phyloP scores from a whole-genome alignment of 1,284 basidiomycete species.

The Sporisorium scitamineum region DNA sequence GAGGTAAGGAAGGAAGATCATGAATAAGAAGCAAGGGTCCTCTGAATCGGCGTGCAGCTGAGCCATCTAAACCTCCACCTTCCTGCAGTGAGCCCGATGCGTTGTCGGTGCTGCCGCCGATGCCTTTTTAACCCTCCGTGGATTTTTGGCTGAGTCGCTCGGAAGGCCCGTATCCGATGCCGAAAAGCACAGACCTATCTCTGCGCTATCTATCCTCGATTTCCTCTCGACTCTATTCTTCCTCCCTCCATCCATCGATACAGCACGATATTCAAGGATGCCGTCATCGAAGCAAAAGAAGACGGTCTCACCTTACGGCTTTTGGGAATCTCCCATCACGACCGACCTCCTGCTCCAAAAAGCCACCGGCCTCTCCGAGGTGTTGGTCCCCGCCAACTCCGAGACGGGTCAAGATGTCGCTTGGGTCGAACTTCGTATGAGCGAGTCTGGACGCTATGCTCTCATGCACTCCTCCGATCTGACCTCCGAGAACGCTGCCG shows the following conservation, averaged over 20 bases:
- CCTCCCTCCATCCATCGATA: not conserved
- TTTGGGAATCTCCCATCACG: slow-evolving; percentile 75
- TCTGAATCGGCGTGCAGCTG: slow-evolving; percentile 1
- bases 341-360: slow-evolving; percentile 74
- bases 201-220: not conserved
- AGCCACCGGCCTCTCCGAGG: slow-evolving; percentile 58
- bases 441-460: slow-evolving; percentile 75
- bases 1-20: not conserved
- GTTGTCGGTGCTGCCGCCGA: not conserved
- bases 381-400: slow-evolving; percentile 32
- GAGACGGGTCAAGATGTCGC: slow-evolving; percentile 71
- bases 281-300: slow-evolving; percentile 17
- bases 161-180: slow-evolving; percentile 7
- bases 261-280: slow-evolving; percentile 6
- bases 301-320: slow-evolving; percentile 58
- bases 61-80: slow-evolving; percentile 22
- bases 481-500: slow-evolving; percentile 21
- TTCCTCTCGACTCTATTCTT: slow-evolving; percentile 1
- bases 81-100: slow-evolving; percentile 3
- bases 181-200: slow-evolving; percentile 25
- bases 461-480: slow-evolving; percentile 72
- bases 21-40: slow-evolving; percentile 1
- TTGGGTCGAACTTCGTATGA: slow-evolving; percentile 76
- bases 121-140: not conserved
- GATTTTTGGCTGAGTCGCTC: slow-evolving; percentile 11